phyloP scores from a whole-genome alignment of 2,329 filamentous ascomycete genomes.

The Aspergillus fructus region DNA sequence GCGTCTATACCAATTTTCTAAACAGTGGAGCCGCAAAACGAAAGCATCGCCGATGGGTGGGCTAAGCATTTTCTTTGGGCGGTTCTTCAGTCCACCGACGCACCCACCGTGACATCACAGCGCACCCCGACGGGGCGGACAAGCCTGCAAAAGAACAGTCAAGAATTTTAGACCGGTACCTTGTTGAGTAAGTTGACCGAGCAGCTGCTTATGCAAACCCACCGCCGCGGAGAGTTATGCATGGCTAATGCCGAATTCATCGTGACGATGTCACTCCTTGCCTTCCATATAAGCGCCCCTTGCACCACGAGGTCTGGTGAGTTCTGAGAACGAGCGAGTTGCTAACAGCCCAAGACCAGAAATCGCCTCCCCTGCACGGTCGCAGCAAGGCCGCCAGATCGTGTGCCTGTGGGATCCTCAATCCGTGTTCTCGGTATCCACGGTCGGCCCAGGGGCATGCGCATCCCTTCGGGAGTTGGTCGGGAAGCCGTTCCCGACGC shows the following conservation, averaged over 20 bases:
- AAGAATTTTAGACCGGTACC: conserved; percentile 5
- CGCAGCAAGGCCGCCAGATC: not conserved
- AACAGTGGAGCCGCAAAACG: conserved; percentile 22
- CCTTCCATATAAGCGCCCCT: not conserved
- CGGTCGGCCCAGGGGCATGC: not conserved
- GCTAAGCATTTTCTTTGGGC: conserved; percentile 31
- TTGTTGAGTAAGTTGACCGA: conserved; percentile 1
- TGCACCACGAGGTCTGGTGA: not conserved
- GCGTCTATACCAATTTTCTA: conserved; percentile 17
- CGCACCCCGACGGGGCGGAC: not conserved
- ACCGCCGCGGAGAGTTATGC: not conserved
- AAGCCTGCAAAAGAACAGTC: not conserved
- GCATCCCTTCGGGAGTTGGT: not conserved
- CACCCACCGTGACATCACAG: conserved; percentile 10
- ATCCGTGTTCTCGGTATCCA: not conserved
- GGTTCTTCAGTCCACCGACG: conserved; percentile 17
- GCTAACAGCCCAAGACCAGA: not conserved
- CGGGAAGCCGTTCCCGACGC: conserved; percentile 8
- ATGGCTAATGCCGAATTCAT: not conserved
- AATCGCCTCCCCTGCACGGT: too few relatives aligned
- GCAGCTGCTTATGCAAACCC: not conserved
- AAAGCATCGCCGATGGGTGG: conserved; percentile 31
- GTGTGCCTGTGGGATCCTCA: not conserved
- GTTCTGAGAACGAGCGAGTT: not conserved
- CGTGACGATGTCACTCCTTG: not conserved